Evolutionary conservation across 495 filamentous ascomycete genomes (phyloP), one percentile per base, ranked within the genome.

Genomic region (Penicillium ucsense): DNA sequence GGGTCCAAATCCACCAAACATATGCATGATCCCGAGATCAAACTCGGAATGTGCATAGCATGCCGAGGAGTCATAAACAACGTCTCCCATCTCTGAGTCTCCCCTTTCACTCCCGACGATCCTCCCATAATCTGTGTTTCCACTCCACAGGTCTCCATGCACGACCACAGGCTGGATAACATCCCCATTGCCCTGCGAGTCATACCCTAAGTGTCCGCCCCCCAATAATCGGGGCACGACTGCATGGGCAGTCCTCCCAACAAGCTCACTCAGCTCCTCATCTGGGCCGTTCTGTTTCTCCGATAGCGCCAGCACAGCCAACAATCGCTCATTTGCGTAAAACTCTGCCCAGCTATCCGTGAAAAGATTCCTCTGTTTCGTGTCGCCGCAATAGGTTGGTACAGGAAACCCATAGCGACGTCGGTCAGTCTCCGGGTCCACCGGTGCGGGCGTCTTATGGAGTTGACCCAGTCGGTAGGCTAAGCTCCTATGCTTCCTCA

Each of bases 71-170:
- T 95, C 90, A 67, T 83, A 95, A 4, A 94, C 79, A 8, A 95
- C 82, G 52, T 90, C 89, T 47, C 89, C 85, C 0, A 69, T 84
- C 0, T 67, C 68, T 4, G 72, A 77, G n/a, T 71, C 67, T 27
- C 62, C 59, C 0, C 49, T 37, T 6, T 59, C 66, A 39, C 51
- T 57, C 0, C 66, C 79, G 0, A 71, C 76, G 52, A 91, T 83
- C 40, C 65, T 66, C 2, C 84, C 89, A 4, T 72, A 54, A n/a
- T 79, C 81, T 28, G 80, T 76, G 62, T 97, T 97, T 2, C 90
- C 90, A 56, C 79, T 83, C 90, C 90, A 97, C 35, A 95, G 55
- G 71, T 95, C 91, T 10, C 90, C 89, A 63, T 96, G 90, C 28
- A 94, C 77, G 11, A 94, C 74, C 4, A 91, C 89, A 0, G 90